These are phyloP conservation scores for Sparassis latifolia DNA, from an alignment of 1,284 basidiomycete species.

Conservation along the genomic window DNA sequence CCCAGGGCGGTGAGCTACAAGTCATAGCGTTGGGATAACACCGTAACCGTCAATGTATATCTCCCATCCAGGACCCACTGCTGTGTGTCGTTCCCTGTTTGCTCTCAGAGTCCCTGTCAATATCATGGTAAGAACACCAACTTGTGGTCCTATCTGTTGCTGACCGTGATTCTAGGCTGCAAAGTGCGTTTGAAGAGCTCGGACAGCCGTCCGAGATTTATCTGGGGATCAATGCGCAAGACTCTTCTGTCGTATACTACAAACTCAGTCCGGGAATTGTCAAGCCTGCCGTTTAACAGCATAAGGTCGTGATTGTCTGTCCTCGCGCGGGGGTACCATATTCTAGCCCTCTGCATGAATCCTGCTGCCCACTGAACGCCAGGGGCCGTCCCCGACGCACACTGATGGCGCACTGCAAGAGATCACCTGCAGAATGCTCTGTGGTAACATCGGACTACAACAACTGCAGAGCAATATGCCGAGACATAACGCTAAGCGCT, in stretches of 20 bases:
- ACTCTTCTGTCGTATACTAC: constrained; percentile 79
- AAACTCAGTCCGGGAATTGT: constrained; percentile 69
- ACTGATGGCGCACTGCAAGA: too few species aligned
- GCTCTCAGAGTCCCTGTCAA: constrained; percentile 57
- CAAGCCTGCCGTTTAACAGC: constrained; percentile 53
- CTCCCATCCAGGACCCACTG: constrained; percentile 24
- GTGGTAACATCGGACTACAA: too few species aligned
- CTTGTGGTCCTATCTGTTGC: neutral
- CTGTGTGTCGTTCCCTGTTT: constrained; percentile 62
- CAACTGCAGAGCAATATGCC: too few species aligned
- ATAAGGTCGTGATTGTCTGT: neutral
- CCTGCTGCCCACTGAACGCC: too few species aligned
- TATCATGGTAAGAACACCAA: constrained; percentile 31
- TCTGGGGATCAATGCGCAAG: constrained; percentile 66
- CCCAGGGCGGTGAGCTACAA: constrained; percentile 42
- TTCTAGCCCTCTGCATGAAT: neutral
- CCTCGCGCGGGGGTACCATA: neutral
- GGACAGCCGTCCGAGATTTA: constrained; percentile 47
- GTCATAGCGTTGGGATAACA: neutral
- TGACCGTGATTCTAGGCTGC: neutral
- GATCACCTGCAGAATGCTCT: too few species aligned
- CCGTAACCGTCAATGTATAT: neutral
- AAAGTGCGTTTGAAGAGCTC: constrained; percentile 59
- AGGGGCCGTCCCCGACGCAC: too few species aligned
- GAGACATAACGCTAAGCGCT: too few species aligned